These are phyloP conservation scores for Venturia oleaginea DNA, from an alignment of 2,329 filamentous ascomycete species.

Conservation along the genomic window DNA sequence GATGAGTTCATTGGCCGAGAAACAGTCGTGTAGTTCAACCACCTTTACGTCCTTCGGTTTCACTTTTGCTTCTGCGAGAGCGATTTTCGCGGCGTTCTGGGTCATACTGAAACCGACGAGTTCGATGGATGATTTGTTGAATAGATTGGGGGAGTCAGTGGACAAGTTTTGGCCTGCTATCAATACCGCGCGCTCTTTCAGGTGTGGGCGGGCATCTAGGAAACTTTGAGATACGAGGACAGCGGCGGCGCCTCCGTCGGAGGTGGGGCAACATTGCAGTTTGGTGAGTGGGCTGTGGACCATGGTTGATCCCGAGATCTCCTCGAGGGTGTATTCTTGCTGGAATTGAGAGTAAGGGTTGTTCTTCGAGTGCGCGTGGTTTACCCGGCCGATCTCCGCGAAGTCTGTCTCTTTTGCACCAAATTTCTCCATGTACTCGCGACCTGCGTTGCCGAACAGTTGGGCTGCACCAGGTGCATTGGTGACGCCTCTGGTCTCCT, in stretches of 20 bases:
- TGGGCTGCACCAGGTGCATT: slow-evolving; percentile 82
- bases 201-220: slow-evolving; percentile 73
- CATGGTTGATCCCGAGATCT: slow-evolving; percentile 66
- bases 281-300: slow-evolving; percentile 87
- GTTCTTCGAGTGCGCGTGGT: slow-evolving; percentile 81
- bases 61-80: slow-evolving; percentile 64
- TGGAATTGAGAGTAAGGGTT: slow-evolving; percentile 99
- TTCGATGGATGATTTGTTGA: slow-evolving; percentile 73
- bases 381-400: slow-evolving; percentile 86
- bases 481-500: slow-evolving; percentile 66
- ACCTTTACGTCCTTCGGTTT: slow-evolving; percentile 63
- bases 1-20: slow-evolving; percentile 90
- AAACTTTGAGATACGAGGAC: slow-evolving; percentile 84
- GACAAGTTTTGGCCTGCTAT: slow-evolving; percentile 81
- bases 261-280: slow-evolving; percentile 97
- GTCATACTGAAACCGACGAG: slow-evolving; percentile 86
- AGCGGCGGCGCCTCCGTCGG: slow-evolving; percentile 81
- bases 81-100: slow-evolving; percentile 56
- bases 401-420: slow-evolving; percentile 81
- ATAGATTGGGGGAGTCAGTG: slow-evolving; percentile 75
- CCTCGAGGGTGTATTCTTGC: slow-evolving; percentile 78
- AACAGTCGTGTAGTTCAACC: slow-evolving; percentile 93
- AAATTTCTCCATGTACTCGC: slow-evolving; percentile 92
- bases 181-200: slow-evolving; percentile 72
- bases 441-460: slow-evolving; percentile 89